Conservation (phyloP, 192 early-diverging fungal genomes). For the Backusella tuberculispora region DNA sequence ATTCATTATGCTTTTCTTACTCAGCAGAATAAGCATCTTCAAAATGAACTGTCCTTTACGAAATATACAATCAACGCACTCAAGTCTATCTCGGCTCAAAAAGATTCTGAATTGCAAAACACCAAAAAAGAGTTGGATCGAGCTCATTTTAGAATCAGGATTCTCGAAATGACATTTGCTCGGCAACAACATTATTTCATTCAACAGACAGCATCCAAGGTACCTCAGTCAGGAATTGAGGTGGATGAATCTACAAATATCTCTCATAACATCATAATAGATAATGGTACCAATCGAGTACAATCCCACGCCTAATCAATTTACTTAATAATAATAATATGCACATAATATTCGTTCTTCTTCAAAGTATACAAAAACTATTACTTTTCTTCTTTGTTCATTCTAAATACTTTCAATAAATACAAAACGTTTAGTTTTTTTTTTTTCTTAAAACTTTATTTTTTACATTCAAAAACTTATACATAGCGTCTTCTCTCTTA, state of each 20-base stretch:
- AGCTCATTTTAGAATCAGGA: slow-evolving; percentile 38
- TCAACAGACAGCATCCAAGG: background rate
- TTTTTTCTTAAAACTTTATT: background rate
- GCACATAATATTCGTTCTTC: background rate
- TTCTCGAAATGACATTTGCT: slow-evolving; percentile 27
- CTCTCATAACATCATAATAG: background rate
- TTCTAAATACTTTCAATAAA: background rate
- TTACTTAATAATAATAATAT: background rate
- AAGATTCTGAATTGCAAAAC: slow-evolving; percentile 31
- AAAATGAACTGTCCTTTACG: slow-evolving; percentile 33
- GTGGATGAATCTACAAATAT: background rate
- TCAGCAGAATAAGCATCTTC: slow-evolving; percentile 35
- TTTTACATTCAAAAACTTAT: background rate
- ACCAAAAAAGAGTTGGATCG: slow-evolving; percentile 35
- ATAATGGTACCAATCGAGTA: background rate
- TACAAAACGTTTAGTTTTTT: background rate
- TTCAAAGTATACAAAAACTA: background rate
- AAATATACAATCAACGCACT: slow-evolving; percentile 38
- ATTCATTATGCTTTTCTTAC: slow-evolving; percentile 33
- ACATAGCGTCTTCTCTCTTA: background rate
- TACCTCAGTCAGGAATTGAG: slow-evolving; percentile 22
- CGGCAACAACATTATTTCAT: slow-evolving; percentile 18
- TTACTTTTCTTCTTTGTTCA: background rate
- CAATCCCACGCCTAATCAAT: background rate
- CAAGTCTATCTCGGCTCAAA: slow-evolving; percentile 37